A percentile compares a stretch with the other conserved stretches of the same genome.
Evolutionary conservation across 345 rosid genomes (phyloP).

Genomic region (Ceriops zippeliana): DNA sequence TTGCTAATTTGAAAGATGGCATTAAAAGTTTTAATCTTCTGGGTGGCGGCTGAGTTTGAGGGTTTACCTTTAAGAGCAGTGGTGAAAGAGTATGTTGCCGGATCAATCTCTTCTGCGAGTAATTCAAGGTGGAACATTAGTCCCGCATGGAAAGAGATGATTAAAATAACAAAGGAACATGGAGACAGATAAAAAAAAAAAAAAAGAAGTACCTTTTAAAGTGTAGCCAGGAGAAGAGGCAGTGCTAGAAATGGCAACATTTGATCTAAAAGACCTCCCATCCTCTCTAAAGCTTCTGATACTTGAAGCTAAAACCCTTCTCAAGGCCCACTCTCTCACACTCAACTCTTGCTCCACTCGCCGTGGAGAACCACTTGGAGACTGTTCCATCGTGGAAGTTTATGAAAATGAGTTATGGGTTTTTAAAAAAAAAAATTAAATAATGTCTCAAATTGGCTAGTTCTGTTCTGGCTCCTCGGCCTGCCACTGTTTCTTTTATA

Average conservation of each 20-base stretch:
- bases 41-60: too few species aligned
- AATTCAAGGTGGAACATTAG: background rate
- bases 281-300: constrained; percentile 74
- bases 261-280: constrained; percentile 54
- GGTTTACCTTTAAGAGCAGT: constrained; percentile 69
- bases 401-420: constrained; percentile 1
- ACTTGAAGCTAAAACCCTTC: constrained; percentile 82
- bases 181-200: too few species aligned
- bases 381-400: constrained; percentile 34
- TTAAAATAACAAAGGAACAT: too few species aligned
- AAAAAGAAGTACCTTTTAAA: constrained; percentile 7
- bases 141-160: background rate
- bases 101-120: constrained; percentile 80
- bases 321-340: constrained; percentile 52
- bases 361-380: constrained; percentile 17
- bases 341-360: constrained; percentile 42
- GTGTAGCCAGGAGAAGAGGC: constrained; percentile 89
- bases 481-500: too few species aligned
- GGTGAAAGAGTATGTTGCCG: constrained; percentile 86
- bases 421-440: too few species aligned
- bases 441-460: background rate
- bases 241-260: constrained; percentile 73
- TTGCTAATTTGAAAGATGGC: too few species aligned
- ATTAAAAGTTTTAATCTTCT: too few species aligned
- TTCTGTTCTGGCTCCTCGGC: background rate